Evolutionary conservation across 768 basidiomycete genomes (phyloP).

Genomic region (Antrodiella citrinella): DNA sequence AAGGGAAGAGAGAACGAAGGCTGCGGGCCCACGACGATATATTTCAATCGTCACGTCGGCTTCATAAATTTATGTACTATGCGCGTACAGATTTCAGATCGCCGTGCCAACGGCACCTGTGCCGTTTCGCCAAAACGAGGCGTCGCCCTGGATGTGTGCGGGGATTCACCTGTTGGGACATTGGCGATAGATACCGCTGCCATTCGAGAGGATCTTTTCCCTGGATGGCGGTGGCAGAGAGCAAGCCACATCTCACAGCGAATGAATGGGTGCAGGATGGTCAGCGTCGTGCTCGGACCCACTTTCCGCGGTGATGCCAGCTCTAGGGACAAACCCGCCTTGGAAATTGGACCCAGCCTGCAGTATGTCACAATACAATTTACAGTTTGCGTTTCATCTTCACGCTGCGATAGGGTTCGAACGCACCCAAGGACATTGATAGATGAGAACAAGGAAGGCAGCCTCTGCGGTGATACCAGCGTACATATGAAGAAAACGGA

Average conservation of each 20-base stretch:
- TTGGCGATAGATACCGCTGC: neutral
- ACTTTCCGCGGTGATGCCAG: too few relatives aligned
- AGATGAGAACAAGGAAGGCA: neutral
- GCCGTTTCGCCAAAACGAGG: neutral
- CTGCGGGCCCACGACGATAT: too few relatives aligned
- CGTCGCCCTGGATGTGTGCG: neutral
- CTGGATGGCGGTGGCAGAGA: neutral
- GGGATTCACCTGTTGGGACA: too few relatives aligned
- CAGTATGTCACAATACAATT: neutral
- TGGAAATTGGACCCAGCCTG: too few relatives aligned
- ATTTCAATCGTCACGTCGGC: too few relatives aligned
- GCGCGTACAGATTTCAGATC: neutral
- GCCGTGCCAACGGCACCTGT: too few relatives aligned
- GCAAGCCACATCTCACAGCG: neutral
- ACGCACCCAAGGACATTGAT: neutral
- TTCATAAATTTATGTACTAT: neutral
- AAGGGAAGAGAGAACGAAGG: neutral
- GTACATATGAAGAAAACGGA: too few relatives aligned
- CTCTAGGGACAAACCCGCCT: too few relatives aligned
- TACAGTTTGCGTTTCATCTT: neutral
- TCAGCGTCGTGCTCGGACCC: too few relatives aligned
- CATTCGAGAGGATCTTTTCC: neutral
- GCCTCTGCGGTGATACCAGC: neutral
- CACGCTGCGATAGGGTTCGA: neutral
- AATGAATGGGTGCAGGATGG: too few relatives aligned